Evolutionary conservation across 2,329 filamentous ascomycete species (phyloP), one percentile per base, ranked within the genome.

Genomic region (Beauveria bassiana): DNA sequence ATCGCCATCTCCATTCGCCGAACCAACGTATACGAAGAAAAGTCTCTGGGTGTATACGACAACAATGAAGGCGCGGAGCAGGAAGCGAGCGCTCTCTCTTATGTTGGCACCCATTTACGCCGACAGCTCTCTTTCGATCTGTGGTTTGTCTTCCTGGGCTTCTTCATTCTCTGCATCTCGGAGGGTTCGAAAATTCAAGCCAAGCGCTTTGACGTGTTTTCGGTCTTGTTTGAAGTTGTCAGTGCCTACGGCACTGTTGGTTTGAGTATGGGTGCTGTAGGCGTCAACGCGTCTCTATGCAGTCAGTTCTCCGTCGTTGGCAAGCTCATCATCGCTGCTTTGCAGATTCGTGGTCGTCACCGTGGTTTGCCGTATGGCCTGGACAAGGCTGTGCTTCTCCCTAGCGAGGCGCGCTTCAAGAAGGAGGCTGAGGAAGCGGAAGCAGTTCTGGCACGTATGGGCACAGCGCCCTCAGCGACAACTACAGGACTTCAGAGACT

Each of bases 1-100:
- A 96, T 98, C 68, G 93, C 95, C 71, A 98, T 98, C 69, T 95
- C 90, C 7, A 89, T 98, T 68, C 91, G 93, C 59, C 83, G 90
- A 65, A 97, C 93, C 62, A 98, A 98, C 71, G 93, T 97, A 2
- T 98, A 98, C 77, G 93, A 97, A 74, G 93, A 98, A 71, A 90
- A 88, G 66, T 91, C 87, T 0, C 82, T 95, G 0, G 91, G 91
- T 5, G 85, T 96, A 34, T 92, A 89, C 69, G 79, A 81, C 46
- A 72, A 77, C 1, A 72, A 77, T 3, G 78, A 83, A 1, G 70
- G 73, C 2, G 78, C 80, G 51, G 72, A 75, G 3, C 70, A 73
- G 2, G 79, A 83, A 16, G 80, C 81, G 26, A 81, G 78, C 43
- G 83, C 88, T 49, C 84, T 91, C 50, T 93, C 88, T 64, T 98